Evolutionary conservation across 1,284 basidiomycete genomes (phyloP).

Genomic region (Heimioporus punctisporus): DNA sequence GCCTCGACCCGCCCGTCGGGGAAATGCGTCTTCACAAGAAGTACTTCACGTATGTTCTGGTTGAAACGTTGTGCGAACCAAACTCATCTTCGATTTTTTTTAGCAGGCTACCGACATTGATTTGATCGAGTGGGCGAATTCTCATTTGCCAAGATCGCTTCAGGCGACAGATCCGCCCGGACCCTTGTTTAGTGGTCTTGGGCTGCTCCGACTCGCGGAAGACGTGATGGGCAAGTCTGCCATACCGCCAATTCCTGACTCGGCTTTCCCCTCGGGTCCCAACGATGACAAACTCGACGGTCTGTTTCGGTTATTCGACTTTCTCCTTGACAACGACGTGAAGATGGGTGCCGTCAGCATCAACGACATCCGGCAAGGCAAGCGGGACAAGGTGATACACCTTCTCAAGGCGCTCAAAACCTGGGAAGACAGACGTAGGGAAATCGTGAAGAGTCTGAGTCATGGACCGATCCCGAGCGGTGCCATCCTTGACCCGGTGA

Average conservation of each 20-base stretch:
- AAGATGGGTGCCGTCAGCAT: slow-evolving; percentile 90
- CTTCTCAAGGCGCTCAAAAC: slow-evolving; percentile 73
- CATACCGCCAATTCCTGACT: slow-evolving; percentile 74
- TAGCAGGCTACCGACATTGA: slow-evolving; percentile 41
- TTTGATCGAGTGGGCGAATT: slow-evolving; percentile 88
- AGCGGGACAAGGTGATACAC: slow-evolving; percentile 77
- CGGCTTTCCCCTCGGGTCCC: slow-evolving; percentile 70
- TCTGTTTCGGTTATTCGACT: slow-evolving; percentile 87
- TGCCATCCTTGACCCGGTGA: slow-evolving; percentile 16
- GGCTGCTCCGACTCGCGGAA: slow-evolving; percentile 76
- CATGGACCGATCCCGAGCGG: slow-evolving; percentile 37
- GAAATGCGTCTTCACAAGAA: slow-evolving; percentile 37
- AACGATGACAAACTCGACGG: slow-evolving; percentile 86
- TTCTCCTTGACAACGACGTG: slow-evolving; percentile 86
- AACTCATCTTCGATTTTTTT: not conserved
- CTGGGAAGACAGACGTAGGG: slow-evolving; percentile 76
- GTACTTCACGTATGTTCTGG: slow-evolving; percentile 36
- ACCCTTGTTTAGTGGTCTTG: slow-evolving; percentile 66
- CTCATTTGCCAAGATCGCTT: slow-evolving; percentile 69
- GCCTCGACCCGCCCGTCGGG: slow-evolving; percentile 57
- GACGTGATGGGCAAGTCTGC: slow-evolving; percentile 70
- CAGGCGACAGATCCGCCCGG: slow-evolving; percentile 58
- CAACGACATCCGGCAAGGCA: slow-evolving; percentile 85
- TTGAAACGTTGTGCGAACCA: not conserved
- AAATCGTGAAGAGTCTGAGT: slow-evolving; percentile 54